phyloP scores from a whole-genome alignment of 495 filamentous ascomycete species.

The Penicillium chermesinum region DNA sequence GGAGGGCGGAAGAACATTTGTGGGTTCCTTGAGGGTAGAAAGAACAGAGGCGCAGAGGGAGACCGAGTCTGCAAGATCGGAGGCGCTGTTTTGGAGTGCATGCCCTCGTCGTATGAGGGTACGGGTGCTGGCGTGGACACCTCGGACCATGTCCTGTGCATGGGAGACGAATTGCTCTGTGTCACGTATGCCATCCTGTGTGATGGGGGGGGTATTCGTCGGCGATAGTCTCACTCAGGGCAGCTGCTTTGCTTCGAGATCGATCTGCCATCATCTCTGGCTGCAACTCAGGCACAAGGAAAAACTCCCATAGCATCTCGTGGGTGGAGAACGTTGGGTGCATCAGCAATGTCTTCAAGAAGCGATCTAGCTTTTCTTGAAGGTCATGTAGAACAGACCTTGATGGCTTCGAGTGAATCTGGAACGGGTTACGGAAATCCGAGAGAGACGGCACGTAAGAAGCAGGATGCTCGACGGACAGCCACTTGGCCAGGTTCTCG shows the following conservation, averaged over 20 bases:
- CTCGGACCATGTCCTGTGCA: constrained; percentile 80
- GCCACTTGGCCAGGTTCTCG: constrained; percentile 78
- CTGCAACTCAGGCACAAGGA: constrained; percentile 92
- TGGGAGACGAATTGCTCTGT: constrained; percentile 89
- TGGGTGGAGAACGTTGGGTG: constrained; percentile 95
- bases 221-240: constrained; percentile 71
- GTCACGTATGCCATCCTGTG: constrained; percentile 69
- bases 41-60: constrained; percentile 52
- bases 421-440: constrained; percentile 79
- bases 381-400: constrained; percentile 81
- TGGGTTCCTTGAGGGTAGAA: constrained; percentile 39
- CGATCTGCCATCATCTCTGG: constrained; percentile 84
- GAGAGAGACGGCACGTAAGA: constrained; percentile 85
- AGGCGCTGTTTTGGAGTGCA: constrained; percentile 29
- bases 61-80: constrained; percentile 67
- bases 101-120: constrained; percentile 60
- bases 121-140: constrained; percentile 74
- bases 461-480: constrained; percentile 88
- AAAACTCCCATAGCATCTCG: constrained; percentile 99
- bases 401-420: constrained; percentile 87
- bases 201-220: constrained; percentile 81
- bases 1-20: constrained; percentile 53
- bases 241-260: constrained; percentile 77
- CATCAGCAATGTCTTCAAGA: constrained; percentile 75
- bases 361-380: constrained; percentile 79